Base-by-base conservation (phyloP, 2,329 filamentous ascomycete genomes). In the Colletotrichum eleusines region DNA sequence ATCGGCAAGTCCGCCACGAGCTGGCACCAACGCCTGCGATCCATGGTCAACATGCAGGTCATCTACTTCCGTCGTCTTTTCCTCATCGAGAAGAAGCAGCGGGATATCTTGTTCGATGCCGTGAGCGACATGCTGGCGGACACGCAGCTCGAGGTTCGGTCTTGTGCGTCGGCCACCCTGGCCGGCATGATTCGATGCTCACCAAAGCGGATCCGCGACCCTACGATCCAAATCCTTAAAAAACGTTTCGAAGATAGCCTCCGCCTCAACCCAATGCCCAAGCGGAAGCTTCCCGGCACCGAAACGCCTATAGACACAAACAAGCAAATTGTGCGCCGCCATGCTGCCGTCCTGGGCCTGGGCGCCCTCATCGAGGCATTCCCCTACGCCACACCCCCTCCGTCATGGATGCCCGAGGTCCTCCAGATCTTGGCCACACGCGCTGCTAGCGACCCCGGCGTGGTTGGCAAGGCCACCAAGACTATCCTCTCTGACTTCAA, bases 181-280 rank as follows among this genome's bases (percentile, higher is more conserved):
- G 95, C 95, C 1, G 97, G 96, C 75, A 99, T 99, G 96, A 97
- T 99, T 74, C 91, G 96, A 66, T 99, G 96, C 84, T 98, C 95
- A 4, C 95, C 96, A 0, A 86, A 90, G 35, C 88, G 84, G 1
- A 90, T 98, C 71, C 94, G 96, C 35, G 90, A 92, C 67, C 89
- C 90, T 38, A 92, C 95, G 76, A 92, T 99, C 71, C 81, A 87
- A 55, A 86, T 90, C 31, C 88, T 98, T 50, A 94, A 94, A 79
- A 85, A 87, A 64, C 90, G 93, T 54, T 99, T 98, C 82, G 92
- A 93, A 61, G 86, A 87, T 40, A 88, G 93, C 76, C 87, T 99
- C n/a, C 83, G 85, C 70, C 89, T 91, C 66, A 98, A 98, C 77
- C 96, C 95, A 7, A 91, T 98, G 80, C 95, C 95, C 0, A 97